Evolutionary conservation across 148 eudicot species (phyloP).

Genomic region (Amaranthus cruentus): DNA sequence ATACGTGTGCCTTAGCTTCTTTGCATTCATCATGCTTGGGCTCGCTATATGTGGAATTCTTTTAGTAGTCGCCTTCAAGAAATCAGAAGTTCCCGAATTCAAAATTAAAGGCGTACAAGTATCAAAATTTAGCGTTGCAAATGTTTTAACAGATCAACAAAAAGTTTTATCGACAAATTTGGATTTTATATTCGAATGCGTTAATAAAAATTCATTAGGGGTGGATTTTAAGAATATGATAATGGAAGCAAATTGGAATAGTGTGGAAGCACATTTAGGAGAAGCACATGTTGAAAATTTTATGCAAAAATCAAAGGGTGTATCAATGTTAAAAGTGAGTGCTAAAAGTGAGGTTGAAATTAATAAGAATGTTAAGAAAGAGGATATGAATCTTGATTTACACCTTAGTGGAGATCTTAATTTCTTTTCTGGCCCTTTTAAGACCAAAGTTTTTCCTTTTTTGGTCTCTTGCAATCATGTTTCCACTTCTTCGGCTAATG

Average conservation of each 20-base stretch:
- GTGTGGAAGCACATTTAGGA: constrained; percentile 28
- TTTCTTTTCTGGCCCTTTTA: constrained; percentile 30
- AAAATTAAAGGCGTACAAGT: constrained; percentile 25
- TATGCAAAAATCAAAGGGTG: constrained; percentile 20
- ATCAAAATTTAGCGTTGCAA: constrained; percentile 21
- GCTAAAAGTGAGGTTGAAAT: constrained; percentile 35
- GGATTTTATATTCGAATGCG: constrained; percentile 20
- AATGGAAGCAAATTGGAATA: constrained; percentile 34
- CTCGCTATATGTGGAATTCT: constrained; percentile 15
- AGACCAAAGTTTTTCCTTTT: constrained; percentile 27
- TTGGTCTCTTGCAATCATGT: constrained; percentile 29
- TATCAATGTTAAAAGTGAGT: constrained; percentile 17
- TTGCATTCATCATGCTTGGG: constrained; percentile 8
- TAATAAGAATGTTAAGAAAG: constrained; percentile 14
- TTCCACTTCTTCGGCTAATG: constrained; percentile 16
- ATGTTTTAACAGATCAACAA: constrained; percentile 10
- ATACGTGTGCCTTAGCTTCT: not conserved
- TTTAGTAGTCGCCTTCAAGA: constrained; percentile 22
- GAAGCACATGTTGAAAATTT: constrained; percentile 23
- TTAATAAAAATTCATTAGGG: constrained; percentile 28
- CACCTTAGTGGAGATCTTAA: constrained; percentile 29
- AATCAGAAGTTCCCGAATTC: constrained; percentile 26
- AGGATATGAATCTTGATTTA: constrained; percentile 36
- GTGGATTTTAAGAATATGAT: constrained; percentile 28
- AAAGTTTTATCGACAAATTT: constrained; percentile 29